A percentile compares a stretch with the other conserved stretches of the same genome.
Conservation (phyloP, 2,329 filamentous ascomycete species). For the Phyllachora maydis region DNA sequence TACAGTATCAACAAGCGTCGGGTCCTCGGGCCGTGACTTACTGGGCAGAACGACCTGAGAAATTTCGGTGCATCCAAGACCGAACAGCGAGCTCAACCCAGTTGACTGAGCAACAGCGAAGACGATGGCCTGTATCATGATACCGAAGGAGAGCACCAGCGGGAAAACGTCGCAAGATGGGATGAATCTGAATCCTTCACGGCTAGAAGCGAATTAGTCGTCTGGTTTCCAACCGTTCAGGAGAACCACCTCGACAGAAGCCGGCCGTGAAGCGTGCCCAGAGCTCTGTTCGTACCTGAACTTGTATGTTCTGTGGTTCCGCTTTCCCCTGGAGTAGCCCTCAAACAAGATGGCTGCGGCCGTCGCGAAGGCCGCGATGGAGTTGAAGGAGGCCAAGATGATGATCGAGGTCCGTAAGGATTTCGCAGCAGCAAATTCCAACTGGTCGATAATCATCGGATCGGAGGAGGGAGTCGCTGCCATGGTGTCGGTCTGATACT, state of each 20-base stretch:
- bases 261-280: background rate
- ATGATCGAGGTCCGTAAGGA: constrained; percentile 40
- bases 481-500: too few relatives aligned
- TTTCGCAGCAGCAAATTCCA: constrained; percentile 29
- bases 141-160: constrained; percentile 33
- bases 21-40: too few relatives aligned
- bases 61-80: constrained; percentile 27
- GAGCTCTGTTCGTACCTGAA: constrained; percentile 15
- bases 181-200: constrained; percentile 20
- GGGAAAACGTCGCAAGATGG: constrained; percentile 28
- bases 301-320: constrained; percentile 16
- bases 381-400: constrained; percentile 39
- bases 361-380: constrained; percentile 32
- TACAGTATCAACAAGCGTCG: background rate
- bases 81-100: constrained; percentile 28
- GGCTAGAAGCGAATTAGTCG: constrained; percentile 9
- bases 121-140: constrained; percentile 33
- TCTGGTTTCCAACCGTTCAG: background rate
- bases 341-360: constrained; percentile 35
- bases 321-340: constrained; percentile 23
- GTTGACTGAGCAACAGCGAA: constrained; percentile 35
- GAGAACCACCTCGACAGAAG: background rate
- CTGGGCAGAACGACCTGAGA: constrained; percentile 40
- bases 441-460: constrained; percentile 26
- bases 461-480: too few relatives aligned